phyloP scores from a whole-genome alignment of 2,329 filamentous ascomycete species.

The Helotiales sp. region DNA sequence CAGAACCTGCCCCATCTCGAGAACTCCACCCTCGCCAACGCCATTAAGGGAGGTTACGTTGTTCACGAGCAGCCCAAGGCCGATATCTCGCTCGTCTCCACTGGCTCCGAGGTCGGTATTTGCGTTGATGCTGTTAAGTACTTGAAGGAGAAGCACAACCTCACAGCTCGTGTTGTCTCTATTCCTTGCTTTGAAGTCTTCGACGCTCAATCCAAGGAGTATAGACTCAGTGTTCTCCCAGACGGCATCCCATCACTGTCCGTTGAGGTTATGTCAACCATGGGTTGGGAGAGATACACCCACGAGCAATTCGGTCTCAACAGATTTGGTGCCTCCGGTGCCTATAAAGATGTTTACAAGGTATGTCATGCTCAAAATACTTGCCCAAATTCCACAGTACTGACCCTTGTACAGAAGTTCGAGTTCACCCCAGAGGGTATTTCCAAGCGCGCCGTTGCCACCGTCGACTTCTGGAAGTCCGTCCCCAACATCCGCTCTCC shows the following conservation, averaged over 20 bases:
- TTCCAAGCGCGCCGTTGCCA: constrained; percentile 88
- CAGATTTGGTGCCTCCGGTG: constrained; percentile 95
- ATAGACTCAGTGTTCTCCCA: constrained; percentile 88
- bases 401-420: constrained; percentile 74
- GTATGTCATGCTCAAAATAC: constrained; percentile 45
- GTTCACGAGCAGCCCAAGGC: constrained; percentile 82
- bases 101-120: constrained; percentile 94
- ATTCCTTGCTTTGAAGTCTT: constrained; percentile 98
- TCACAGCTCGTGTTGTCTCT: constrained; percentile 90
- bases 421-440: constrained; percentile 98
- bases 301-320: constrained; percentile 99
- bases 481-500: constrained; percentile 87
- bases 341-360: constrained; percentile 98
- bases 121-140: constrained; percentile 90
- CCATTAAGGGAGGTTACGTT: constrained; percentile 93
- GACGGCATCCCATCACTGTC: constrained; percentile 92
- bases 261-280: constrained; percentile 94
- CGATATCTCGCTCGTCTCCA: constrained; percentile 85
- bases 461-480: constrained; percentile 97
- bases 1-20: constrained; percentile 99
- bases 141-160: constrained; percentile 82
- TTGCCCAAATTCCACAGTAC: constrained; percentile 22
- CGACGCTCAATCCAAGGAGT: constrained; percentile 90
- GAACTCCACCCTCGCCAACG: constrained; percentile 85
- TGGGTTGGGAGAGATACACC: constrained; percentile 98